Base-by-base conservation (phyloP, 2,329 filamentous ascomycete species). In the Fusarium sp. region DNA sequence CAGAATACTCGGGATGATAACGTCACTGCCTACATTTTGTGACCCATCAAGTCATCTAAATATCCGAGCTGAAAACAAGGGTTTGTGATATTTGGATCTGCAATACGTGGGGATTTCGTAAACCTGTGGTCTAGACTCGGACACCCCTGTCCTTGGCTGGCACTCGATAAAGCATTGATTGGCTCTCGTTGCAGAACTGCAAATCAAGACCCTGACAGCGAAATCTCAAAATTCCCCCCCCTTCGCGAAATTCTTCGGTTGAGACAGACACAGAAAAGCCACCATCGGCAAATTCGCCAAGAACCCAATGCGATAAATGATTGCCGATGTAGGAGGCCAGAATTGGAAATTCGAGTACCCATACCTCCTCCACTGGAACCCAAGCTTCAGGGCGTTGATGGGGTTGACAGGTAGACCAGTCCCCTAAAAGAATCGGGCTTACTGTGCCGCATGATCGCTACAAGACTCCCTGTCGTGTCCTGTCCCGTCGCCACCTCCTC, bases 361-460 rank as follows among this genome's bases (percentile, higher is more conserved):
- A 51, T 23, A 21, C 12, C 46, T 35, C 38, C 38, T 39, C 27
- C 27, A 18, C 27, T 48, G 27, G 27, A 4, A 21, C 37, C 37
- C 37, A 38, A 16, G 27, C 27, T n/a, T 10, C 16, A 49, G 46
- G 46, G 16, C n/a, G 46, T 33, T 39, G 21, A 39, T 39, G 37
- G 37, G 37, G 37, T 39, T 23, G 29, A 49, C n/a, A n/a, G 29
- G 46, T 49, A 33, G 23, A 45, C 42, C 46, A 39, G 38, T 45
- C 41, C 44, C 61, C 67, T 42, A 38, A 65, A 49, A 49, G 12
- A 16, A n/a, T 42, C 12, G 15, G 48, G 42, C 31, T 46, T n/a
- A 58, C 66, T 69, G 45, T 35, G 66, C 66, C 66, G 64, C 64
- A 18, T 46, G 49, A 51, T 56, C 44, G 38, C 64, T 69, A 44